Base-by-base conservation (phyloP, 345 rosid species). In the Cardiospermum halicacabum region DNA sequence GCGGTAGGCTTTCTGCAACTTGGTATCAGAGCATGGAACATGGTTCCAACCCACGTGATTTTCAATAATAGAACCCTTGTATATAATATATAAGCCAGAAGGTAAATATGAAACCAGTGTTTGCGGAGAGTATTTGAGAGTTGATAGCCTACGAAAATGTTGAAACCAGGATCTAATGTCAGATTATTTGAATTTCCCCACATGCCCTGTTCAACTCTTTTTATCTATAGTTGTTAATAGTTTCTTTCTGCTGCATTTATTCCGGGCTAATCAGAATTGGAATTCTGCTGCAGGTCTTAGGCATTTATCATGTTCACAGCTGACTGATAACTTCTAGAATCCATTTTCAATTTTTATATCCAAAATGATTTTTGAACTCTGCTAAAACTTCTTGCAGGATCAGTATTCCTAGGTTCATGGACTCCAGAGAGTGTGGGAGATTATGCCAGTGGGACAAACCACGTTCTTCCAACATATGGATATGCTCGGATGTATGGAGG, bases 351-450 rank as follows among this genome's bases (percentile, higher is more conserved):
- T 22, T 30, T 30, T 11, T n/a, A n/a, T n/a, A n/a, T n/a, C n/a
- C n/a, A n/a, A n/a, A n/a, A n/a, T n/a, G n/a, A 27, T 18, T 55
- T 59, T 12, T 25, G 7, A 45, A 21, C 40, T 3, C 1, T 45
- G 18, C 10, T 53, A 4, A n/a, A 22, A 5, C 18, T 54, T 34
- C n/a, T 53, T 50, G 42, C 79, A 88, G 94, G 98, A n/a, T 92
- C 96, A 0, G 96, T 89, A 64, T 92, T 92, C 75, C 25, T 92
- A 58, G 98, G 96, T 13, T 83, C 78, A 34, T 91, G 99, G 97
- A 94, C 97, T 0, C 97, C 99, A 2, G 96, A 91, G 76, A 94
- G 99, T 49, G 96, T 91, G 39, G 99, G 97, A 48, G 96, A 94
- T 70, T 91, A 94, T 70, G 99, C 97, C 1, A 94, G 97, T 3